Percentiles rank a stretch among this genome's conserved stretches.
Conservation (phyloP, 768 basidiomycete species). For the Rhodotorula babjevae region DNA sequence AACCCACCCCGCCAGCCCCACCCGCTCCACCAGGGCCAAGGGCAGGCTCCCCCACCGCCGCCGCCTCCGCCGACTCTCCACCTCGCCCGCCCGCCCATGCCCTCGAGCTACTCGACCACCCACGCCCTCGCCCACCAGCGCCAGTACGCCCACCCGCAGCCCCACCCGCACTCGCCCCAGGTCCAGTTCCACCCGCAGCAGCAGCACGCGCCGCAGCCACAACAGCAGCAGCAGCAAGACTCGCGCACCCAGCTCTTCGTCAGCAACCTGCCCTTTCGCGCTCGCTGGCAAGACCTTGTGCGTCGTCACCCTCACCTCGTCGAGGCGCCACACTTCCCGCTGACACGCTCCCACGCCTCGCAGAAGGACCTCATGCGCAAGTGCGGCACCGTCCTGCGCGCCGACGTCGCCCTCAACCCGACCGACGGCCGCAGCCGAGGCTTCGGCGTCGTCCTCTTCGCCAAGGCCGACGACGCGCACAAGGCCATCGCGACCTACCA, state of each 20-base stretch:
- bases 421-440: conserved; percentile 70
- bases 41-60: not conserved
- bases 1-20: too few relatives aligned
- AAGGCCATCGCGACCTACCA: conserved; percentile 95
- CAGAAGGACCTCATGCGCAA: conserved; percentile 83
- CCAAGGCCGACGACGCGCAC: conserved; percentile 88
- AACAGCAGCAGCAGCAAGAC: conserved; percentile 50
- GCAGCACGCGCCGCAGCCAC: not conserved
- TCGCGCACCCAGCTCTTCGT: conserved; percentile 93
- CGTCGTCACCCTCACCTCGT: not conserved
- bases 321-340: not conserved
- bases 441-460: conserved; percentile 87
- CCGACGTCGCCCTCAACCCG: conserved; percentile 49
- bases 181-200: not conserved
- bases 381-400: conserved; percentile 76
- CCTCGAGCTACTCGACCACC: not conserved
- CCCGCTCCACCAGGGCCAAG: not conserved
- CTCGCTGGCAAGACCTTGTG: conserved; percentile 91
- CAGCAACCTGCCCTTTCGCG: conserved; percentile 92
- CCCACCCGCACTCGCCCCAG: not conserved
- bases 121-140: not conserved
- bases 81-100: not conserved
- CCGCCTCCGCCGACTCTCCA: not conserved
- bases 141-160: not conserved
- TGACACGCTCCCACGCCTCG: not conserved